Evolutionary conservation across 192 early-diverging fungal genomes (phyloP).

Genomic region (Backusella tarrabulga): DNA sequence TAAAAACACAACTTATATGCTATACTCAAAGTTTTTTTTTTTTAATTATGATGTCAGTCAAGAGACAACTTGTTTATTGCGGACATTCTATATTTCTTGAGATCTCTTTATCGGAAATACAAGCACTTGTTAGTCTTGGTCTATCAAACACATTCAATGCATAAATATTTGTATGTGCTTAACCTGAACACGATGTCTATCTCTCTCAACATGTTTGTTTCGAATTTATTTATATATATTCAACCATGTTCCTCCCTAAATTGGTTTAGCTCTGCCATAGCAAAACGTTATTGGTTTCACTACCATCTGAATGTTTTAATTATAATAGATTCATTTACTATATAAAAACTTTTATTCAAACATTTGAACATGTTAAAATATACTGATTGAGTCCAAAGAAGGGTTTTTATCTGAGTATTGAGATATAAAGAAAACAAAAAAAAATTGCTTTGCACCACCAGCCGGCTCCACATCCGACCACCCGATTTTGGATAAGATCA

Average conservation of each 20-base stretch:
- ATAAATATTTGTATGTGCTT: background rate
- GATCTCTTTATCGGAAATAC: no score
- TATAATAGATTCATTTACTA: background rate
- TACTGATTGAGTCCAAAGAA: background rate
- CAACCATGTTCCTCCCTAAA: background rate
- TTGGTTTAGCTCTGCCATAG: background rate
- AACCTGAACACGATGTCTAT: background rate
- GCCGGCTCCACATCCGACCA: background rate
- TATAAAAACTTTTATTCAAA: background rate
- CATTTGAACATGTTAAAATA: background rate
- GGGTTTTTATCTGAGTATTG: background rate
- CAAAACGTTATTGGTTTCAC: background rate
- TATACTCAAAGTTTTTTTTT: no score
- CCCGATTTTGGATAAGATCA: background rate
- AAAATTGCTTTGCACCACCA: background rate
- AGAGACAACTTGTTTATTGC: no score
- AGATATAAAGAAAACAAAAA: background rate
- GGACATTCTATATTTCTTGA: no score
- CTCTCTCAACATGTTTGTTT: background rate
- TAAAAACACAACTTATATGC: no score
- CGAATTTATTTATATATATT: background rate
- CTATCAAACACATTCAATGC: background rate
- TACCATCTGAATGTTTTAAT: background rate
- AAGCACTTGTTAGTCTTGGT: no score
- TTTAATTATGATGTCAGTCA: no score